Conservation (phyloP, 2,329 filamentous ascomycete genomes). For the Dactylellina cionopaga region DNA sequence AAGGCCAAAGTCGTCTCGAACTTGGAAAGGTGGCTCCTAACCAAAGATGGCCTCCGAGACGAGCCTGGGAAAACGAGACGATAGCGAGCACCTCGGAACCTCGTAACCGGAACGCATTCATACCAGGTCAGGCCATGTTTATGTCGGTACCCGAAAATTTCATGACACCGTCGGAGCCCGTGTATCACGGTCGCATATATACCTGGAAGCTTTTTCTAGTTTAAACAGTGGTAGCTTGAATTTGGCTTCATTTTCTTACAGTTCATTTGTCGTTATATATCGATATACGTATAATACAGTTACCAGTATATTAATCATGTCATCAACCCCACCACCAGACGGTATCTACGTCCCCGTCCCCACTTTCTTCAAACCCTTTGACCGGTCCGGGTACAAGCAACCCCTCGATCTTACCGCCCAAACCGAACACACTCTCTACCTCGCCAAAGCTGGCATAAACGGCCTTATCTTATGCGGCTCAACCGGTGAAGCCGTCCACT, state of each 20-base stretch:
- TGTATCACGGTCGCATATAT: too few species aligned
- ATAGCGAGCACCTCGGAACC: background rate
- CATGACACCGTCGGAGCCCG: too few species aligned
- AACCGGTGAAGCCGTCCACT: slow-evolving; percentile 73
- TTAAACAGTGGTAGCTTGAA: too few species aligned
- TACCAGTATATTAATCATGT: slow-evolving; percentile 29
- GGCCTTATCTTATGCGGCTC: slow-evolving; percentile 72
- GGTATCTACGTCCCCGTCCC: slow-evolving; percentile 71
- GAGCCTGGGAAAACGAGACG: slow-evolving; percentile 7
- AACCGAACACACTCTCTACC: slow-evolving; percentile 69
- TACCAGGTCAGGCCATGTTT: too few species aligned
- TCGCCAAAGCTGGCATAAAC: slow-evolving; percentile 69
- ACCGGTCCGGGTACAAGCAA: slow-evolving; percentile 64
- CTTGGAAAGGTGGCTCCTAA: background rate
- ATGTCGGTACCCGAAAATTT: too few species aligned
- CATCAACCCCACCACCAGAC: slow-evolving; percentile 64
- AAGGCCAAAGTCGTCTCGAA: background rate
- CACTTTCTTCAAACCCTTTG: slow-evolving; percentile 69
- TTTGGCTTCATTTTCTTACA: too few species aligned
- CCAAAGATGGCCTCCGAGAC: slow-evolving; percentile 18
- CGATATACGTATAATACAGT: background rate
- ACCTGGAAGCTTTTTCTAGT: too few species aligned
- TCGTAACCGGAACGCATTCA: background rate
- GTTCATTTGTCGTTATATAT: too few species aligned
- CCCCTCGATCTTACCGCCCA: slow-evolving; percentile 70